A percentile compares a stretch with the other conserved stretches of the same genome.
phyloP scores from a whole-genome alignment of 2,329 filamentous ascomycete genomes.

The Diaporthe longicolla region DNA sequence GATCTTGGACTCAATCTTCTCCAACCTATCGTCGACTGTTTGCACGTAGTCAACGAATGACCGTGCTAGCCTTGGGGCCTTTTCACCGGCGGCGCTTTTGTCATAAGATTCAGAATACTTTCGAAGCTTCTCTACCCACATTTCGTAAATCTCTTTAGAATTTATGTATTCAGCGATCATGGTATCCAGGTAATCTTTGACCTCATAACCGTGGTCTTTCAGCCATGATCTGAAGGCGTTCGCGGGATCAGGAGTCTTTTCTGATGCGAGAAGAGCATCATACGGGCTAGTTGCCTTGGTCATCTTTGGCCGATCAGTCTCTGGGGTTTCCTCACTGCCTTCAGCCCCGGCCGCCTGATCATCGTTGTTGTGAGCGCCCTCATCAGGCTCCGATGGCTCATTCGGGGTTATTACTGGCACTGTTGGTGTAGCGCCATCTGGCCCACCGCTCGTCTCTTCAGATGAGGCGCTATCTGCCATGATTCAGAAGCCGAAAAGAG shows the following conservation, averaged over 20 bases:
- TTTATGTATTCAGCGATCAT: background rate
- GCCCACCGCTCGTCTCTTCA: background rate
- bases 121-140: background rate
- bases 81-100: background rate
- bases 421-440: background rate
- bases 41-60: background rate
- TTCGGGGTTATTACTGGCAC: background rate
- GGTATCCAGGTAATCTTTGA: background rate
- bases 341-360: background rate
- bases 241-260: background rate
- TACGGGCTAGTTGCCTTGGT: background rate
- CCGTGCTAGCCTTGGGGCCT: background rate
- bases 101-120: background rate
- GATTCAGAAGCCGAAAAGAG: background rate
- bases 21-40: background rate
- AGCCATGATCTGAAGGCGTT: background rate
- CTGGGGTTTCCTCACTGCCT: background rate
- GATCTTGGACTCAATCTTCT: background rate
- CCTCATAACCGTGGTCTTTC: background rate
- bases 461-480: background rate
- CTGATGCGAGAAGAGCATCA: background rate
- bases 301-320: background rate
- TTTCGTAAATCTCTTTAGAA: background rate
- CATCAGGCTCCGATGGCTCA: background rate
- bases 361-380: background rate